Evolutionary conservation across 164 flowering plant genomes (phyloP), one percentile per base, ranked within the genome.

Genomic region (Tetracentron sinense): DNA sequence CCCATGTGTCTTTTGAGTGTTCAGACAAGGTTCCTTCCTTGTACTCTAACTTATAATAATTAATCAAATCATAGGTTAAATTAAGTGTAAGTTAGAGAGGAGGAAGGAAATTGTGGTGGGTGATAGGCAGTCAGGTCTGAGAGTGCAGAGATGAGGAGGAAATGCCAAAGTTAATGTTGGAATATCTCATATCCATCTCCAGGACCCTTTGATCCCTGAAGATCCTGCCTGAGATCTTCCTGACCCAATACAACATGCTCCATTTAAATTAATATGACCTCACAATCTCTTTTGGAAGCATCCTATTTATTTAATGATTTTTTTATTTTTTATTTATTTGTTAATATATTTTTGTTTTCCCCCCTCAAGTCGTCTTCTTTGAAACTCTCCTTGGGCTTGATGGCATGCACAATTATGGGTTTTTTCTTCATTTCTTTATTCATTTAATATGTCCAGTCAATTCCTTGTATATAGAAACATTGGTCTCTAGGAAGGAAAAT

Each of bases 191-290:
- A 69, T 72, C 53, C 74, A 74, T 58, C 69, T 72, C 69, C 68
- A 58, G 58, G 49, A 73, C 10, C 68, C 66, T 75, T 68, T 48
- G 65, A 64, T 58, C 70, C 81, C 61, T 42, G 61, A 52, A 78
- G 82, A 82, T 86, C 82, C 80, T 82, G 86, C 83, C 82, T 73
- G 69, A 69, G 83, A 82, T 79, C 81, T 80, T 74, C 81, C 83
- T 72, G 81, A 82, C 82, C 85, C 77, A 81, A 63, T 56, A 66
- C 73, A 75, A 68, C 82, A 75, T 77, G 77, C 72, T 62, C 51
- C 64, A 48, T 67, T 65, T 69, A 63, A 42, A 63, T 70, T 62
- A 64, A 64, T 68, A 53, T 64, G 54, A 29, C 54, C 59, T 53
- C 68, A 58, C 67, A 65, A 69, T 67, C 74, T 72, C 59, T 60